phyloP scores from a whole-genome alignment of 306 rosid genomes.

The Quercus agrifolia region DNA sequence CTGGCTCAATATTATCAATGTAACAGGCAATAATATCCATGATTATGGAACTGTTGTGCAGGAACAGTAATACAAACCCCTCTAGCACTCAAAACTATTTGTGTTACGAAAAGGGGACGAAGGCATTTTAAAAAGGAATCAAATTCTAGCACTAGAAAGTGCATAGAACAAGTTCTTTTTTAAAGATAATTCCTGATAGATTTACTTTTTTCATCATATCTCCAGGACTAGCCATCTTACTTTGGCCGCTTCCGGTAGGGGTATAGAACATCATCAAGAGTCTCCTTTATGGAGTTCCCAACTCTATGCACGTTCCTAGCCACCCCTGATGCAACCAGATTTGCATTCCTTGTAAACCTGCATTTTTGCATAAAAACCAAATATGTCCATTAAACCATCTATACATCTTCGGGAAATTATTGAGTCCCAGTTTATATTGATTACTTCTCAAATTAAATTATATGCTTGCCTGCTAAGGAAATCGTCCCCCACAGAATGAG shows the following conservation, averaged over 20 bases:
- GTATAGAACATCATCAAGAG: neutral
- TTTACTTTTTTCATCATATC: neutral
- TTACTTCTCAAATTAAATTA: neutral
- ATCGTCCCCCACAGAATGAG: neutral
- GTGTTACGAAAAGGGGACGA: neutral
- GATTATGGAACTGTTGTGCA: neutral
- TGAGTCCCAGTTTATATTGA: neutral
- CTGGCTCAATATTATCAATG: neutral
- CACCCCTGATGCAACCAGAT: neutral
- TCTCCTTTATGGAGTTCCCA: conserved; percentile 6
- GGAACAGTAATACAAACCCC: neutral
- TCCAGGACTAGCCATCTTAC: neutral
- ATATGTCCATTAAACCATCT: neutral
- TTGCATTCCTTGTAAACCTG: conserved; percentile 14
- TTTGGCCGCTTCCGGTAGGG: conserved; percentile 4
- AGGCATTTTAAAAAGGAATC: neutral
- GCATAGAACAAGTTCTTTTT: neutral
- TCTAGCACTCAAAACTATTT: neutral
- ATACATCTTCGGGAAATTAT: neutral
- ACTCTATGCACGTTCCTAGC: neutral
- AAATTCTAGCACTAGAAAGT: neutral
- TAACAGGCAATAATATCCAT: neutral
- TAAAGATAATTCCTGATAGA: neutral
- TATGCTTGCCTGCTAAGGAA: conserved; percentile 3
- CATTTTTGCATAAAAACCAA: neutral